Evolutionary conservation across 495 filamentous ascomycete genomes (phyloP), one percentile per base, ranked within the genome.

Genomic region (Penicillium paradoxum): DNA sequence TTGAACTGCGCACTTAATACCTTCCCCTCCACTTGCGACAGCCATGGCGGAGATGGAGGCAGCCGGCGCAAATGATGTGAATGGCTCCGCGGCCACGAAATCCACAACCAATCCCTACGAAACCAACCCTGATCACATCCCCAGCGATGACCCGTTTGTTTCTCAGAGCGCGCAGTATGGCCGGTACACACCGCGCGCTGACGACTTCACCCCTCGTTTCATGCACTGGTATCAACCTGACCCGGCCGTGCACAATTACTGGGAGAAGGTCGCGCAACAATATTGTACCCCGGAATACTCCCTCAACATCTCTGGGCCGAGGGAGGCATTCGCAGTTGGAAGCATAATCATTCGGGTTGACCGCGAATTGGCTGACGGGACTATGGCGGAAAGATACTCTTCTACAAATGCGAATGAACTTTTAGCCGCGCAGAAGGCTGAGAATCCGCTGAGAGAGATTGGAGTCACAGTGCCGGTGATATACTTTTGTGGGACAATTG

Each of bases 381-480:
- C 49, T 27, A 56, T 65, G 6, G 55, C 62, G 18, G 66, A 70
- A 38, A 57, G 54, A 55, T 73, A 67, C 51, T 67, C 84, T 72
- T 68, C 79, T 77, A 19, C 83, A 73, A 67, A 91, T 84, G 86
- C 70, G 27, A 76, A 76, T 48, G 73, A 74, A 48, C 33, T 71
- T 10, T 66, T 55, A 11, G 63, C 73, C 2, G 65, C 73, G 24
- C 67, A 64, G 29, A 76, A 76, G 38, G 70, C 63, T 7, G 70
- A 76, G 40, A 62, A 69, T 11, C 27, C 54, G 1, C 60, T 76
- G 13, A 65, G 52, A 39, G 64, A 67, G 18, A 44, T 73, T 17
- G 61, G 62, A 1, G 63, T 74, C 38, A 56, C 66, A 0, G 70
- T 76, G n/a, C 73, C 73, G 2, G 58, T 69, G 17, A 63, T 72